phyloP scores from a whole-genome alignment of 495 filamentous ascomycete species.

The Penicillium robsamsonii region DNA sequence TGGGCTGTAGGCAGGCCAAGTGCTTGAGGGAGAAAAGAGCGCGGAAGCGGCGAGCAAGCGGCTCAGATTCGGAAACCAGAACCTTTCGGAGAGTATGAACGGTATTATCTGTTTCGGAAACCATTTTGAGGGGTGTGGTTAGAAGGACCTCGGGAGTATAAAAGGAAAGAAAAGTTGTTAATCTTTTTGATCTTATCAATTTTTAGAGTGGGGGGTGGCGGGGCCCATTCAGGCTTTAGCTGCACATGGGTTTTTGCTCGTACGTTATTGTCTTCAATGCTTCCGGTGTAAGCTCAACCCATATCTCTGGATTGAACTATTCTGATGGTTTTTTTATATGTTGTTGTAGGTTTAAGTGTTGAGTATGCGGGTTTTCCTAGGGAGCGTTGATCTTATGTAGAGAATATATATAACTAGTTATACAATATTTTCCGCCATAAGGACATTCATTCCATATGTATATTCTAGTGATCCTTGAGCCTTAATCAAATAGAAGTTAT shows the following conservation, averaged over 20 bases:
- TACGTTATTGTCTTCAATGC: neutral
- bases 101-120: conserved; percentile 27
- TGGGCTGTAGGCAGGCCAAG: conserved; percentile 67
- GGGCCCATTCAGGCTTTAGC: conserved; percentile 16
- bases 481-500: neutral
- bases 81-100: conserved; percentile 67
- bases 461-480: neutral
- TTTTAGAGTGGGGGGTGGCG: conserved; percentile 32
- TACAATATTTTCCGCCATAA: neutral
- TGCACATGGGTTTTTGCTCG: conserved; percentile 4
- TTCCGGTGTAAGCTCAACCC: neutral
- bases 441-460: no score
- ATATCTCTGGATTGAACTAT: neutral
- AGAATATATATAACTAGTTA: neutral
- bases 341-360: neutral
- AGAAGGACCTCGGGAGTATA: neutral
- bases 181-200: conserved; percentile 34
- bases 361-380: neutral
- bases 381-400: neutral
- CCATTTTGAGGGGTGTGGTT: conserved; percentile 14
- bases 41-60: conserved; percentile 88
- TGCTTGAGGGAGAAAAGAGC: conserved; percentile 98
- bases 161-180: conserved; percentile 14
- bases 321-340: neutral
- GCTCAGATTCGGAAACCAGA: conserved; percentile 72